Evolutionary conservation across 78 protist genomes (phyloP).

Genomic region (Protostelium mycophagum): DNA sequence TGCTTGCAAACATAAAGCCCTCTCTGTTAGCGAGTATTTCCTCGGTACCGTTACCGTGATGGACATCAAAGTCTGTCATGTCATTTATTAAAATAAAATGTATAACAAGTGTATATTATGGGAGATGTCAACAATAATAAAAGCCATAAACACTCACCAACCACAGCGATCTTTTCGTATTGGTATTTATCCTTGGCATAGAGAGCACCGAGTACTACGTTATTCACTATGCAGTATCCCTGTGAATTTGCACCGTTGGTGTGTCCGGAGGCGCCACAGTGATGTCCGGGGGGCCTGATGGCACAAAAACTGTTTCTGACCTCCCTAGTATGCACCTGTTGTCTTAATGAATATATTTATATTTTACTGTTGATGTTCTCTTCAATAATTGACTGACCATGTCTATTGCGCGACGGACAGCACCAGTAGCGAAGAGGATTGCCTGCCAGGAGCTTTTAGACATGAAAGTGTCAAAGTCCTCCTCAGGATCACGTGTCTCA

Average conservation of each 20-base stretch:
- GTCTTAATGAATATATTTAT: neutral
- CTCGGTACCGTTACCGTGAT: conserved; percentile 80
- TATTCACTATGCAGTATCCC: conserved; percentile 78
- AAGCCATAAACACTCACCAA: conserved; percentile 16
- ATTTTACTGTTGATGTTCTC: neutral
- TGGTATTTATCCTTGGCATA: conserved; percentile 32
- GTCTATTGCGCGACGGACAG: conserved; percentile 67
- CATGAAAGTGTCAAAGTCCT: conserved; percentile 56
- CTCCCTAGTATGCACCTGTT: neutral
- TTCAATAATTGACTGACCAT: too few species aligned
- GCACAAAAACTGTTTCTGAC: conserved; percentile 60
- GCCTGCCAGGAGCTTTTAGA: conserved; percentile 55
- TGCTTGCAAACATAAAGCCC: conserved; percentile 54
- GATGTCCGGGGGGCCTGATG: conserved; percentile 80
- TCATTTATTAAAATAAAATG: too few species aligned
- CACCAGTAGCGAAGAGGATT: conserved; percentile 53
- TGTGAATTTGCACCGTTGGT: conserved; percentile 54
- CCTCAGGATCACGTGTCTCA: conserved; percentile 44
- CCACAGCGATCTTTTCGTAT: conserved; percentile 50
- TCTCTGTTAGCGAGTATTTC: conserved; percentile 62
- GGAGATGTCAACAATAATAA: neutral
- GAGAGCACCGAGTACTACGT: conserved; percentile 74
- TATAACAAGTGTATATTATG: neutral
- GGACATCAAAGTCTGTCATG: conserved; percentile 69
- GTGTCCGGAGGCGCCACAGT: conserved; percentile 58